Conservation (phyloP, 1,284 basidiomycete genomes). For the Moniliophthora roreri region DNA sequence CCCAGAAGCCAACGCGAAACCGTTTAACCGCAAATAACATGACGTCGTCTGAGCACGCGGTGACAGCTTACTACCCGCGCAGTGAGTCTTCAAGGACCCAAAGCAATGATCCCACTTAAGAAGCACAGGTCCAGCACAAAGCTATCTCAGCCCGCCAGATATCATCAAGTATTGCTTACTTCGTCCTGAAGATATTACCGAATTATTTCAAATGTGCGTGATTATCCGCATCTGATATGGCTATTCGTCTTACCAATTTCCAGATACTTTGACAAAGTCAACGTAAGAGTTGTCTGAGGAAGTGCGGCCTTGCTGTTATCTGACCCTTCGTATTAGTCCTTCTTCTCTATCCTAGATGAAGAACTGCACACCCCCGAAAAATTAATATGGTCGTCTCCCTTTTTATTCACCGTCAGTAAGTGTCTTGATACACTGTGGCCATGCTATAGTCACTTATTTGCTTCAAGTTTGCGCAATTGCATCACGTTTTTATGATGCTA, state of each 20-base stretch:
- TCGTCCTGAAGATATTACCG: constrained; percentile 55
- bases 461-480: constrained; percentile 51
- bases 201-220: constrained; percentile 57
- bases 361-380: constrained; percentile 51
- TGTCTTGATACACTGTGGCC: constrained; percentile 14
- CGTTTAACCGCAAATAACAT: too few species aligned
- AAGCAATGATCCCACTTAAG: background rate
- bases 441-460: background rate
- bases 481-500: constrained; percentile 50
- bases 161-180: constrained; percentile 47
- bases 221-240: background rate
- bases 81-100: background rate
- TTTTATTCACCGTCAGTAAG: constrained; percentile 63
- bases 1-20: too few species aligned
- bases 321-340: constrained; percentile 37
- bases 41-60: background rate
- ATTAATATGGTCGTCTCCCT: constrained; percentile 49
- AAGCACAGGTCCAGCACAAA: constrained; percentile 3
- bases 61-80: background rate
- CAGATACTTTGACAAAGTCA: constrained; percentile 54
- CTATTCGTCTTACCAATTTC: constrained; percentile 9
- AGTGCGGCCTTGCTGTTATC: constrained; percentile 1
- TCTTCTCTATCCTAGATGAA: constrained; percentile 55
- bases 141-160: constrained; percentile 28
- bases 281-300: constrained; percentile 35